These are phyloP conservation scores for Sechiopsis laciniata DNA, from an alignment of 306 rosid species.

Conservation along the genomic window DNA sequence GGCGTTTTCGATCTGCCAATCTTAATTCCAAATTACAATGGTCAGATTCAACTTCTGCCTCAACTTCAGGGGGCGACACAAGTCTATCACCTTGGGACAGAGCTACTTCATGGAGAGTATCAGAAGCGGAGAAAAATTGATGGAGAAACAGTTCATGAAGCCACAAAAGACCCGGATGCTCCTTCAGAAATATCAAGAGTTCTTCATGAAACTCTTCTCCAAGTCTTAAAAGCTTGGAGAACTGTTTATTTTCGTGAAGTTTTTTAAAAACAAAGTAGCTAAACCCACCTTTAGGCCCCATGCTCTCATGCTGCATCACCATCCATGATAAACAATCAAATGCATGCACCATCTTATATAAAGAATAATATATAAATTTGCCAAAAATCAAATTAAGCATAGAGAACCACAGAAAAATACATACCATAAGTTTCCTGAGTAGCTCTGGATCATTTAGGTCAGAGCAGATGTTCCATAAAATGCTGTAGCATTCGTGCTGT, in stretches of 20 bases:
- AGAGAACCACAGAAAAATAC: conserved; percentile 25
- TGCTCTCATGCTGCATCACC: conserved; percentile 73
- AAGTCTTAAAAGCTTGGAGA: conserved; percentile 78
- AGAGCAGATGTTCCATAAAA: conserved; percentile 71
- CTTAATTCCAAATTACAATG: conserved; percentile 33
- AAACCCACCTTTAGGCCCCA: conserved; percentile 91
- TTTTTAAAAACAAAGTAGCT: conserved; percentile 70
- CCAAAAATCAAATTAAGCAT: conserved; percentile 17
- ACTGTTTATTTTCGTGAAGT: conserved; percentile 61
- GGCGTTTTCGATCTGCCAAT: conserved; percentile 68
- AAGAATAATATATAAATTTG: conserved; percentile 1
- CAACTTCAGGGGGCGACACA: conserved; percentile 44
- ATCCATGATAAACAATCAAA: conserved; percentile 29
- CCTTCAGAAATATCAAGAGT: conserved; percentile 66
- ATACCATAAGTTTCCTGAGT: conserved; percentile 78
- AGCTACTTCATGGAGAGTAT: conserved; percentile 75
- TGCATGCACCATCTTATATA: conserved; percentile 20
- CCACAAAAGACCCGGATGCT: conserved; percentile 82
- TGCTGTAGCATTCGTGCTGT: conserved; percentile 73
- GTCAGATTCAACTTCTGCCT: conserved; percentile 36
- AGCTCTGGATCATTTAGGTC: conserved; percentile 74
- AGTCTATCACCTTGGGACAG: conserved; percentile 52
- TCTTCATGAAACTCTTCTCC: conserved; percentile 96
- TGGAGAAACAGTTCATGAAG: conserved; percentile 88
- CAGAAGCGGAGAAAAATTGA: conserved; percentile 79